Conservation (phyloP, 768 basidiomycete species). For the Xerocomus potaroensis region DNA sequence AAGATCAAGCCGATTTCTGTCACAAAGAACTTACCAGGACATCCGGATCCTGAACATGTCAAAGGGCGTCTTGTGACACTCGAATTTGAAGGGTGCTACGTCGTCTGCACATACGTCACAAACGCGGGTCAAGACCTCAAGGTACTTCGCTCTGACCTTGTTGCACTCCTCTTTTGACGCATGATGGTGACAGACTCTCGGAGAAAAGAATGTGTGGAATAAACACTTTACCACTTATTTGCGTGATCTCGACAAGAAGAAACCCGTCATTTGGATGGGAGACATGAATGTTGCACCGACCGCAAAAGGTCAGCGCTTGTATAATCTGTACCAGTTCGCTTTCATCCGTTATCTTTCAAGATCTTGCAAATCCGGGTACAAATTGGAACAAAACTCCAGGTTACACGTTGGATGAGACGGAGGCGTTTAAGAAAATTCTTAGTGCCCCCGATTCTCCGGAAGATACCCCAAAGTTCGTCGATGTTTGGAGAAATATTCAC, state of each 20-base stretch:
- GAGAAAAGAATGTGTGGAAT: conserved; percentile 77
- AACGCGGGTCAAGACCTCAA: conserved; percentile 79
- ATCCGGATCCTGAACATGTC: conserved; percentile 57
- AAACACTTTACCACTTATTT: conserved; percentile 70
- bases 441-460: conserved; percentile 39
- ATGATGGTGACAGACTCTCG: conserved; percentile 53
- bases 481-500: conserved; percentile 74
- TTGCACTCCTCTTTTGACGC: neutral
- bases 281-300: conserved; percentile 88
- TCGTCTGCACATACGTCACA: conserved; percentile 80
- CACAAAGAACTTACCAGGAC: conserved; percentile 64
- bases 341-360: conserved; percentile 31
- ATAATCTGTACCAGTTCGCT: neutral
- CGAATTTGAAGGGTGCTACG: conserved; percentile 67
- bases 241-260: conserved; percentile 65
- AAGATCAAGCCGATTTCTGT: conserved; percentile 70
- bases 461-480: conserved; percentile 54
- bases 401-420: conserved; percentile 79
- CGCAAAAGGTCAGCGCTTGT: conserved; percentile 45
- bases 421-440: conserved; percentile 67
- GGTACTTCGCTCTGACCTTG: conserved; percentile 34
- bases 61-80: conserved; percentile 79
- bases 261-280: conserved; percentile 86
- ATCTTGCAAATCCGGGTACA: conserved; percentile 60
- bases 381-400: conserved; percentile 91